Evolutionary conservation across 768 basidiomycete genomes (phyloP), one percentile per base, ranked within the genome.

Genomic region (Serendipita indica): DNA sequence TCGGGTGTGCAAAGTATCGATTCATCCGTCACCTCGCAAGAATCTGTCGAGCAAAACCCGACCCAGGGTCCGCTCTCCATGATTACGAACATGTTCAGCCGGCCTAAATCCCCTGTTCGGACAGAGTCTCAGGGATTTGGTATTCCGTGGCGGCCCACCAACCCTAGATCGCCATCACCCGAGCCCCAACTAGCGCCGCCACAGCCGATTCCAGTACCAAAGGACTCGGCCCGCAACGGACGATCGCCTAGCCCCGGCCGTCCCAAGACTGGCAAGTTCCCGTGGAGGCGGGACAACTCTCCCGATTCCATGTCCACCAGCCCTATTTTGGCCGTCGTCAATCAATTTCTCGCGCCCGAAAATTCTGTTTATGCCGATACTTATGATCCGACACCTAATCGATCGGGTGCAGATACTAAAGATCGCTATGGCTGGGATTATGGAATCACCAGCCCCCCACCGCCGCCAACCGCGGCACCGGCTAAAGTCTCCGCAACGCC

Each of bases 1-100:
- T 54, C 49, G 20, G 49, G 22, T 22, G 49, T 30, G 16, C 49
- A 54, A n/a, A 54, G 49, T n/a, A 54, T 54, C 20, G 49, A 54
- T 27, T 54, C 49, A 3, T 54, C 49, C 20, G 30, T 54, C 10
- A 54, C 49, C 22, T 54, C 49, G 4, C 49, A 54, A 27, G 20
- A 18, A 7, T 54, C 49, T 13, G 30, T 54, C 32, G 49, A 54
- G 10, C 49, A 54, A 10, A n/a, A n/a, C 7, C 49, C 49, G 4
- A 16, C 45, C 16, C 22, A 32, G n/a, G 49, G 49, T 18, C 49
- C 49, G 7, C 22, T 54, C 7, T 4, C 22, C 10, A 54, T 30
- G 20, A 32, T 54, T 30, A 54, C 49, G 49, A 54, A 30, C 32
- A 25, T 54, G 12, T 54, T 54, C 49, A 54, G 20, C 4, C 20